phyloP scores from a whole-genome alignment of 345 rosid species.

The Eucalyptus globulus region DNA sequence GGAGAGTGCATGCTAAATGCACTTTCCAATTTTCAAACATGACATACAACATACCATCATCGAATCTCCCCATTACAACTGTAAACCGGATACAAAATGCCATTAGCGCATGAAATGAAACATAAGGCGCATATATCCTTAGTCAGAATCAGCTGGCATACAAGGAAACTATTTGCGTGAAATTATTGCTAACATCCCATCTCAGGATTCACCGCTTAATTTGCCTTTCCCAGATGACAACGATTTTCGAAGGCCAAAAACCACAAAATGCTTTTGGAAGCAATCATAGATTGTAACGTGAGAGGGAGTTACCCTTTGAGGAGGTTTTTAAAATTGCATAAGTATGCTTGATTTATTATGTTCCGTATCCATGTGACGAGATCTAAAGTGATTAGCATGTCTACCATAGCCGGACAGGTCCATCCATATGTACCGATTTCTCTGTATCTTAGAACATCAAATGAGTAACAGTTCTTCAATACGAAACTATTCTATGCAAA shows the following conservation, averaged over 20 bases:
- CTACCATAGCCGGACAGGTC: background rate
- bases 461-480: background rate
- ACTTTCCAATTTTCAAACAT: background rate
- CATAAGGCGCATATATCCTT: background rate
- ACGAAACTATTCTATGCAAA: background rate
- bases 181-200: background rate
- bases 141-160: background rate
- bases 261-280: conserved; percentile 25
- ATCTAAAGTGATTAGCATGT: background rate
- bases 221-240: conserved; percentile 9
- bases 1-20: background rate
- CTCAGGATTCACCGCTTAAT: background rate
- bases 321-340: conserved; percentile 9
- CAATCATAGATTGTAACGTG: conserved; percentile 29
- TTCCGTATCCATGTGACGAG: background rate
- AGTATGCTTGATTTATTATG: background rate
- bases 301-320: conserved; percentile 28
- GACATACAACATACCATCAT: background rate
- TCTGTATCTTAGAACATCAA: background rate
- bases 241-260: conserved; percentile 21
- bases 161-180: background rate
- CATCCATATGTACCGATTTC: background rate
- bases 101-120: background rate
- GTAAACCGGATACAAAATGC: background rate
- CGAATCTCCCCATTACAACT: background rate